A percentile compares a stretch with the other conserved stretches of the same genome.
Conservation (phyloP, 371 early-diverging fungal species). For the Mortierella sp. region DNA sequence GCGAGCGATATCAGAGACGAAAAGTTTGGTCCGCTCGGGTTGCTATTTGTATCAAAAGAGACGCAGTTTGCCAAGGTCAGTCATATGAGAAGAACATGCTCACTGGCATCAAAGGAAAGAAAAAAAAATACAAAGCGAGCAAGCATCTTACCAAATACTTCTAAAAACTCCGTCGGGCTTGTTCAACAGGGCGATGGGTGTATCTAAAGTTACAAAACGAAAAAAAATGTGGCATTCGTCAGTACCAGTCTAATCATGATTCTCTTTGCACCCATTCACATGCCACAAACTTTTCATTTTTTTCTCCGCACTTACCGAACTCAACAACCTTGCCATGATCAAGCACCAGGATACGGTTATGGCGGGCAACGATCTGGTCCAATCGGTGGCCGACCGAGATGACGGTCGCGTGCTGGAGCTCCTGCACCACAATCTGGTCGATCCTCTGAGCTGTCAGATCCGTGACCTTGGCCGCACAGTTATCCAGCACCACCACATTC, state of each 20-base stretch:
- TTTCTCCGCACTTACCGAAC: constrained; percentile 33
- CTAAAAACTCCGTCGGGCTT: constrained; percentile 41
- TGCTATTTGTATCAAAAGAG: constrained; percentile 11
- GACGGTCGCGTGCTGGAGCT: constrained; percentile 39
- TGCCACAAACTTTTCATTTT: too few relatives aligned
- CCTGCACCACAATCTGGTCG: constrained; percentile 49
- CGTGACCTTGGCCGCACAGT: constrained; percentile 46
- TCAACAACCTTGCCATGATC: constrained; percentile 48
- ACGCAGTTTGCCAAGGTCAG: too few relatives aligned
- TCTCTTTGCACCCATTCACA: too few relatives aligned
- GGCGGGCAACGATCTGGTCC: constrained; percentile 45
- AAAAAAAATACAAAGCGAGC: background rate
- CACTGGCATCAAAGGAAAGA: too few relatives aligned
- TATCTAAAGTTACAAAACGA: constrained; percentile 18
- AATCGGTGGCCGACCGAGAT: constrained; percentile 46
- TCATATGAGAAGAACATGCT: background rate
- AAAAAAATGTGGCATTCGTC: too few relatives aligned
- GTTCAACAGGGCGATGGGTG: constrained; percentile 39
- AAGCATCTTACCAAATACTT: constrained; percentile 33
- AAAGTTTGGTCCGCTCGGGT: constrained; percentile 47
- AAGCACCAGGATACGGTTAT: constrained; percentile 49
- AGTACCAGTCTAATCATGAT: too few relatives aligned
- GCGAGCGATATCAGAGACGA: constrained; percentile 43
- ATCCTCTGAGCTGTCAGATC: constrained; percentile 53
- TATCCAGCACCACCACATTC: constrained; percentile 50